These are phyloP conservation scores for Stagonosporopsis tanaceti DNA, from an alignment of 2,329 filamentous ascomycete species.

Conservation along the genomic window DNA sequence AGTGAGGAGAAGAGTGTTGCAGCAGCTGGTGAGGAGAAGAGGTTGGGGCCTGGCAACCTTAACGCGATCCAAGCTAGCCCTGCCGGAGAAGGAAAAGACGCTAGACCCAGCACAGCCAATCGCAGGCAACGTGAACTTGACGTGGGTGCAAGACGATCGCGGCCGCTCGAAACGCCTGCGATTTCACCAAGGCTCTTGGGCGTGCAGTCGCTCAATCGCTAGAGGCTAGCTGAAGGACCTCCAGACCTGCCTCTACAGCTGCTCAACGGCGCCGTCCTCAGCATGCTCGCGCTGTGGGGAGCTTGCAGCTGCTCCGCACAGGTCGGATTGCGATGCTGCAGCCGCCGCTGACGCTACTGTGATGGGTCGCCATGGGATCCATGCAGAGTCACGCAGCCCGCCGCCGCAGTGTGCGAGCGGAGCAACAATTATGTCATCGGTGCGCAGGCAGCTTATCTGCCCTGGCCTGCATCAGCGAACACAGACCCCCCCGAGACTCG, in stretches of 20 bases:
- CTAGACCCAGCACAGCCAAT: conserved; percentile 14
- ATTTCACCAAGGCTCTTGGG: conserved; percentile 18
- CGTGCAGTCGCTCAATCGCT: conserved; percentile 3
- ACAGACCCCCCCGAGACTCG: conserved; percentile 15
- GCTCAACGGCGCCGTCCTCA: background rate
- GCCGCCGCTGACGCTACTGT: conserved; percentile 25
- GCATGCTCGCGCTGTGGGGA: conserved; percentile 15
- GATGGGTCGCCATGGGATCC: conserved; percentile 13
- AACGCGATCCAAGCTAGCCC: conserved; percentile 14
- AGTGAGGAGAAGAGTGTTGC: conserved; percentile 20
- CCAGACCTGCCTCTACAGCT: conserved; percentile 2
- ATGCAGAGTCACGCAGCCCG: conserved; percentile 10
- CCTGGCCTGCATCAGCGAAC: conserved; percentile 1
- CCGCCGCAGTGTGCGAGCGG: conserved; percentile 7
- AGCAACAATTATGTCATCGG: conserved; percentile 22
- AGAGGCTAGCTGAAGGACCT: background rate
- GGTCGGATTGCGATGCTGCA: conserved; percentile 19
- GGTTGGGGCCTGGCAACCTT: conserved; percentile 21
- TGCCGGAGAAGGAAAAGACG: conserved; percentile 14
- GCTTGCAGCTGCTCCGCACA: conserved; percentile 20
- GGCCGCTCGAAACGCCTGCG: conserved; percentile 22
- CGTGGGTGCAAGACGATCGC: conserved; percentile 20
- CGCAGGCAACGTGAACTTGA: conserved; percentile 1
- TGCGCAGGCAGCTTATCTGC: conserved; percentile 15
- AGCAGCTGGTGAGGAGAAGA: conserved; percentile 19